Evolutionary conservation across 148 eudicot species (phyloP).

Genomic region (Persicaria maculosa): DNA sequence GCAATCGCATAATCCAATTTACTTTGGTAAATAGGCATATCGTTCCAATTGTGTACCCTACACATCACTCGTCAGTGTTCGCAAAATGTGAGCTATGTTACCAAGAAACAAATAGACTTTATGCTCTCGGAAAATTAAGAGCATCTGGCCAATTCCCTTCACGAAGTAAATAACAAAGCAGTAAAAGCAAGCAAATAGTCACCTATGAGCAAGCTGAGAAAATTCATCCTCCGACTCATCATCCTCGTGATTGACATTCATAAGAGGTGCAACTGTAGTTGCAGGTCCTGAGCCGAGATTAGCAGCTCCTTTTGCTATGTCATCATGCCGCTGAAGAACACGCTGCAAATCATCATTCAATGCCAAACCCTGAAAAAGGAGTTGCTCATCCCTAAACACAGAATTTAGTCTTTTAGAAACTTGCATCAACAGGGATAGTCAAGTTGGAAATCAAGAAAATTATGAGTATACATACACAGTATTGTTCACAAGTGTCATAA

Average conservation of each 20-base stretch:
- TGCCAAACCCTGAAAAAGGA: slow-evolving; percentile 69
- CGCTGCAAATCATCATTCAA: slow-evolving; percentile 85
- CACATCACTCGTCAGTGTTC: no score
- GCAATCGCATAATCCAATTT: slow-evolving; percentile 14
- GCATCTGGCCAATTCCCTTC: not conserved
- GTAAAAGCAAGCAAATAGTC: slow-evolving; percentile 9
- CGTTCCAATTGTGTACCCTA: no score
- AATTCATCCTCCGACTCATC: slow-evolving; percentile 93
- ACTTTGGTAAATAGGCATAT: not conserved
- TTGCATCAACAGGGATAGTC: not conserved
- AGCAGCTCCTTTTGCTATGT: slow-evolving; percentile 58
- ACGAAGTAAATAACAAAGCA: not conserved
- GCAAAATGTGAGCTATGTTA: no score
- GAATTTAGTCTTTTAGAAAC: not conserved
- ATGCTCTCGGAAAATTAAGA: not conserved
- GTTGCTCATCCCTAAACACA: slow-evolving; percentile 65
- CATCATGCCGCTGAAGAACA: slow-evolving; percentile 70
- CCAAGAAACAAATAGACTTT: no score
- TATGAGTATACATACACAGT: slow-evolving; percentile 41
- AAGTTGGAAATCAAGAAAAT: not conserved
- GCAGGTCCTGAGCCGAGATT: slow-evolving; percentile 30
- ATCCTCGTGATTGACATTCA: slow-evolving; percentile 69
- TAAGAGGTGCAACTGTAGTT: slow-evolving; percentile 43
- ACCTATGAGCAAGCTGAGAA: slow-evolving; percentile 79
- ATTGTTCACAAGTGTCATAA: slow-evolving; percentile 71